Evolutionary conservation across 345 rosid genomes (phyloP).

Genomic region (Gossypium anomalum): DNA sequence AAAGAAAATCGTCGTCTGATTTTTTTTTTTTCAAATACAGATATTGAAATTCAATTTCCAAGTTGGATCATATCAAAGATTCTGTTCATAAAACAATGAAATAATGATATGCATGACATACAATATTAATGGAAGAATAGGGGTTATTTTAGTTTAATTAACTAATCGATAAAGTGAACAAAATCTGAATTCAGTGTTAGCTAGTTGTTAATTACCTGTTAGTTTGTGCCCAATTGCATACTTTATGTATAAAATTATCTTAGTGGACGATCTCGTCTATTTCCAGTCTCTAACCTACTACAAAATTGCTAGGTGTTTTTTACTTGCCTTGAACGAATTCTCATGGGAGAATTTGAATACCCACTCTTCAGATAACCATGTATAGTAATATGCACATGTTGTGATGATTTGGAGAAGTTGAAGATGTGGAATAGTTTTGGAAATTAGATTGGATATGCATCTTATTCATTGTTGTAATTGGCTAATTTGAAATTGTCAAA

Average conservation of each 20-base stretch:
- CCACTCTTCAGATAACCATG: no score
- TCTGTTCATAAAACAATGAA: not conserved
- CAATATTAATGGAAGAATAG: not conserved
- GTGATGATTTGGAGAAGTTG: no score
- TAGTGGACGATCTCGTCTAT: not conserved
- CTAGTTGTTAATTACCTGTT: not conserved
- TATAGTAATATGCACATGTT: no score
- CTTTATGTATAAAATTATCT: not conserved
- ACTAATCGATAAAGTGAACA: not conserved
- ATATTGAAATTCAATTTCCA: no score
- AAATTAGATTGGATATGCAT: not conserved
- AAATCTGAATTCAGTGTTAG: not conserved
- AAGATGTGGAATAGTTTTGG: not conserved
- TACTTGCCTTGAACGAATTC: not conserved
- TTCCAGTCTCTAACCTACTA: not conserved
- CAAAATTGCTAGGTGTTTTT: not conserved
- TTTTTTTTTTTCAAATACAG: no score
- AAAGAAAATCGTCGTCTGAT: no score
- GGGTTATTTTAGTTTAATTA: not conserved
- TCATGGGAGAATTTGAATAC: not conserved
- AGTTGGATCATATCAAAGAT: not conserved
- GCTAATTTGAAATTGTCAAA: conserved; percentile 3
- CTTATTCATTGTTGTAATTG: not conserved
- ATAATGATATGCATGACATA: not conserved
- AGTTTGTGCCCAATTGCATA: not conserved